Conservation (phyloP, 257 asterid species). For the Scutellaria barbata region DNA sequence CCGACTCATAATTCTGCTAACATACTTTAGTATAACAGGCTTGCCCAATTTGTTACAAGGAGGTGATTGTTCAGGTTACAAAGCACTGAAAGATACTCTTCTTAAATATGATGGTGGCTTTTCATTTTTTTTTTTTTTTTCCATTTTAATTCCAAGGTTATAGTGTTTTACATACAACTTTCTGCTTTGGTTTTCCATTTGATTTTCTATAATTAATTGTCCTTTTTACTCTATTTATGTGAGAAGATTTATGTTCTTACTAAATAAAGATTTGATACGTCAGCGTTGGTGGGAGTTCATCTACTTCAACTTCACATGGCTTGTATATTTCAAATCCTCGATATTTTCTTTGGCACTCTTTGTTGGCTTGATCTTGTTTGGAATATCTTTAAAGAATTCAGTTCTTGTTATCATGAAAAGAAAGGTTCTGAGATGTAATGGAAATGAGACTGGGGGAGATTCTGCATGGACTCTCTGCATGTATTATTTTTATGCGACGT, state of each 20-base stretch:
- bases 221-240: slow-evolving; percentile 27
- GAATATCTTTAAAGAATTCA: too few relatives aligned
- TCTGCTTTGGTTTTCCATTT: slow-evolving; percentile 23
- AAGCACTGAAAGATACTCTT: slow-evolving; percentile 44
- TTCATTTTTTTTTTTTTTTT: slow-evolving; percentile 17
- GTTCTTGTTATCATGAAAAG: too few relatives aligned
- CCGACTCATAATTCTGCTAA: slow-evolving; percentile 22
- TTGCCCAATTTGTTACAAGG: slow-evolving; percentile 89
- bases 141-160: slow-evolving; percentile 36
- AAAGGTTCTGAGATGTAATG: too few relatives aligned
- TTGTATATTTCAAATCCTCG: slow-evolving; percentile 14
- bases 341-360: neutral
- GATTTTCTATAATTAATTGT: slow-evolving; percentile 24
- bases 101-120: slow-evolving; percentile 37
- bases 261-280: slow-evolving; percentile 32
- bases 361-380: too few relatives aligned
- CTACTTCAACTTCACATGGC: slow-evolving; percentile 27
- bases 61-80: slow-evolving; percentile 55
- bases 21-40: slow-evolving; percentile 56
- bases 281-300: slow-evolving; percentile 30
- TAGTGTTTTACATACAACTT: slow-evolving; percentile 30
- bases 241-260: slow-evolving; percentile 25
- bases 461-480: too few relatives aligned
- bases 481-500: too few relatives aligned
- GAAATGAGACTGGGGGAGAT: too few relatives aligned